phyloP scores from a whole-genome alignment of 371 early-diverging fungal genomes.

The Lichtheimia corymbifera region DNA sequence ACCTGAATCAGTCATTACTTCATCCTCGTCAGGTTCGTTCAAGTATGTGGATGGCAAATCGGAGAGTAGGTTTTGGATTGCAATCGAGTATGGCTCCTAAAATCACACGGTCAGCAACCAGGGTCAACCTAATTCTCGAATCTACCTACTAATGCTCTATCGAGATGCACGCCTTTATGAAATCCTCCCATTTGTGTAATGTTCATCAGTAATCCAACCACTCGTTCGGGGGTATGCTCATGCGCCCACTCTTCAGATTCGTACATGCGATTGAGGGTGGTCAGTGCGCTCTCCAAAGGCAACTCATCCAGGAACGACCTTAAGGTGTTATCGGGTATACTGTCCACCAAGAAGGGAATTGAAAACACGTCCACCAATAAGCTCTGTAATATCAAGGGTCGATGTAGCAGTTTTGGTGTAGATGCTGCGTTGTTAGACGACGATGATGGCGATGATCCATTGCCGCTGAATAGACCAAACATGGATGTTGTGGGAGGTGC shows the following conservation, averaged over 20 bases:
- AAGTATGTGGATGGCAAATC: conserved; percentile 18
- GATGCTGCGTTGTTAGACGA: background rate
- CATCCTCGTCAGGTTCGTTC: conserved; percentile 10
- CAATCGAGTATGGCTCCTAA: background rate
- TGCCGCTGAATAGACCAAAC: conserved; percentile 8
- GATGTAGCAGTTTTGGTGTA: background rate
- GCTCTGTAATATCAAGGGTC: background rate
- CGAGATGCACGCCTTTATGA: conserved; percentile 17
- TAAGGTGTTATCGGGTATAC: background rate
- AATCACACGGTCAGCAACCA: conserved; percentile 3
- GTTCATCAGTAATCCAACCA: conserved; percentile 37
- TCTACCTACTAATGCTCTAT: conserved; percentile 15
- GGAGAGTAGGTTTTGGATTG: conserved; percentile 10
- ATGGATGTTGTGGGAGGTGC: background rate
- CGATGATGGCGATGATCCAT: background rate
- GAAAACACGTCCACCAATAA: conserved; percentile 2
- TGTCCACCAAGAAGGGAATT: conserved; percentile 5
- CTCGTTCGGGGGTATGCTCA: conserved; percentile 2
- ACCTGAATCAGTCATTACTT: background rate
- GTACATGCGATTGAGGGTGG: conserved; percentile 6
- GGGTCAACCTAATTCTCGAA: background rate
- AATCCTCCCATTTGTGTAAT: conserved; percentile 26
- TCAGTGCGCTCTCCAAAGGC: conserved; percentile 14
- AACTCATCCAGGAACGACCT: background rate
- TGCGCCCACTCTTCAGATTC: conserved; percentile 9